Evolutionary conservation across 805 yeast species (phyloP).

Genomic region (Cyberlindnera mrakii): DNA sequence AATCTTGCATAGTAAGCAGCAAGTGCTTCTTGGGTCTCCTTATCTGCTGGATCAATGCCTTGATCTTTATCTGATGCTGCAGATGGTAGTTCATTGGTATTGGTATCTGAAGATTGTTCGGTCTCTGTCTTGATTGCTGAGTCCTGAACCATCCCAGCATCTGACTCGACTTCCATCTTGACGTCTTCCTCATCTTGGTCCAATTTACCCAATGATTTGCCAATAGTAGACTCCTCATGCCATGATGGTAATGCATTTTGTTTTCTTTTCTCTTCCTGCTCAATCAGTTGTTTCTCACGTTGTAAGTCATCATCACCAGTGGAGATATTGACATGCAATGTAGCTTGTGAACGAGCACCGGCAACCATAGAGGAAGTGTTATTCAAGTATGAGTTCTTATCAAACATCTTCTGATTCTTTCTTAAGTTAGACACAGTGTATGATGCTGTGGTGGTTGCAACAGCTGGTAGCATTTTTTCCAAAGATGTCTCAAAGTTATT

Average conservation of each 20-base stretch:
- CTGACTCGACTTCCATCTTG: slow-evolving; percentile 25
- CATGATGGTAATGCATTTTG: slow-evolving; percentile 96
- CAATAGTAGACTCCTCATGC: slow-evolving; percentile 91
- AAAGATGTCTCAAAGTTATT: slow-evolving; percentile 85
- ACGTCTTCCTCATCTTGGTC: slow-evolving; percentile 54
- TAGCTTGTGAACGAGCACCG: slow-evolving; percentile 68
- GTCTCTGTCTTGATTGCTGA: slow-evolving; percentile 8
- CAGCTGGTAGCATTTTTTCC: slow-evolving; percentile 80
- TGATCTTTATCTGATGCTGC: slow-evolving; percentile 14
- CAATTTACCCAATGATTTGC: slow-evolving; percentile 53
- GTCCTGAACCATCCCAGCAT: slow-evolving; percentile 7
- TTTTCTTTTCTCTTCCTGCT: slow-evolving; percentile 65
- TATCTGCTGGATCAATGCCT: slow-evolving; percentile 18
- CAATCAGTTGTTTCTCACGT: slow-evolving; percentile 58
- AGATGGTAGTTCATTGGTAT: slow-evolving; percentile 9
- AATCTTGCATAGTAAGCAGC: slow-evolving; percentile 23
- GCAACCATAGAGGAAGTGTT: slow-evolving; percentile 41
- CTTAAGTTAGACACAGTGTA: slow-evolving; percentile 53
- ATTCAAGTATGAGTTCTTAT: slow-evolving; percentile 29
- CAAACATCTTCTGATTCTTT: slow-evolving; percentile 38
- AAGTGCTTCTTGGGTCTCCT: slow-evolving; percentile 21
- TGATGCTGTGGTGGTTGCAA: slow-evolving; percentile 60
- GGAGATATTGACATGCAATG: slow-evolving; percentile 81
- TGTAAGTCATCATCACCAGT: slow-evolving; percentile 69
- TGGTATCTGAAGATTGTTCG: neutral